Conservation (phyloP, 2,329 filamentous ascomycete species). For the Venturia pyrina region DNA sequence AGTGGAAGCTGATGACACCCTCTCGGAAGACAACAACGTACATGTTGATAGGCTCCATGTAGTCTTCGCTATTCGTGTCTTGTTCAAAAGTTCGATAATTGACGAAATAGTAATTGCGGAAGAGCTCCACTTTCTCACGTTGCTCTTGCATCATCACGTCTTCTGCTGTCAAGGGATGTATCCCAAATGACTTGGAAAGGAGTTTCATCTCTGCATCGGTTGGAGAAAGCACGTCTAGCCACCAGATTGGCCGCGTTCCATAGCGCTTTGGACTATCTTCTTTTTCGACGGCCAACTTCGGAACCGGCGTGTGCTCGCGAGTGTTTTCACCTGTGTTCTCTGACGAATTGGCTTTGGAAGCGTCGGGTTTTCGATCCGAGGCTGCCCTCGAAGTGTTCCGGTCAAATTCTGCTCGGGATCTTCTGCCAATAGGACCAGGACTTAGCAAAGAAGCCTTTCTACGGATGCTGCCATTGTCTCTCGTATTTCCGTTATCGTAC, state of each 20-base stretch:
- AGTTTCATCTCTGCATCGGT: slow-evolving; percentile 95
- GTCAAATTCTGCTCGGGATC: not conserved
- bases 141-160: slow-evolving; percentile 97
- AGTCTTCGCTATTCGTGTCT: slow-evolving; percentile 78
- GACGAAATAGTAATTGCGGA: slow-evolving; percentile 96
- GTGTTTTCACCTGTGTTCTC: slow-evolving; percentile 10
- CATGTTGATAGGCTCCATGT: slow-evolving; percentile 92
- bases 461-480: slow-evolving; percentile 4
- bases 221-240: slow-evolving; percentile 85
- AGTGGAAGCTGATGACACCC: slow-evolving; percentile 92
- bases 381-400: not conserved
- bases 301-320: slow-evolving; percentile 15
- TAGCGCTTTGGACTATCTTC: slow-evolving; percentile 27
- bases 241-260: slow-evolving; percentile 87
- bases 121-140: slow-evolving; percentile 94
- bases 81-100: slow-evolving; percentile 98
- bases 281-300: slow-evolving; percentile 19
- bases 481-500: not conserved
- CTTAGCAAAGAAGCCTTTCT: not conserved
- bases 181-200: slow-evolving; percentile 83
- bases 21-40: slow-evolving; percentile 96
- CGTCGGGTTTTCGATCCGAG: not conserved
- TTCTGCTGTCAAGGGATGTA: slow-evolving; percentile 89
- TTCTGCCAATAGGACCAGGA: not conserved
- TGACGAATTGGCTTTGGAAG: not conserved